These are phyloP conservation scores for Cladosporium sphaerospermum DNA, from an alignment of 2,329 filamentous ascomycete genomes.

Conservation along the genomic window DNA sequence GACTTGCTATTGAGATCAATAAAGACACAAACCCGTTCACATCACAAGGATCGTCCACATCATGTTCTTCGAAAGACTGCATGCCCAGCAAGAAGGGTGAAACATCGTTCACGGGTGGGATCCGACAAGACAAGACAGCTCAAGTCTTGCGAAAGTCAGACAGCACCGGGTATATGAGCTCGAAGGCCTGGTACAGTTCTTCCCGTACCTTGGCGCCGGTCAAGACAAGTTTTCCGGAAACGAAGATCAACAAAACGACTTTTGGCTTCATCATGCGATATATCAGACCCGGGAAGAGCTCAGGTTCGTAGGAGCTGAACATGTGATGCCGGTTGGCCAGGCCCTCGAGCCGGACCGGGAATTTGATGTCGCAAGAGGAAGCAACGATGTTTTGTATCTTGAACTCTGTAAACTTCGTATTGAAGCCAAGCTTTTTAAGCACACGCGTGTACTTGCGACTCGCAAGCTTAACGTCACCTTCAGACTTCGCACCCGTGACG, in stretches of 20 bases:
- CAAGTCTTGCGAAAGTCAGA: constrained; percentile 6
- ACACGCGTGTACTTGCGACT: constrained; percentile 84
- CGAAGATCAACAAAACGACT: constrained; percentile 53
- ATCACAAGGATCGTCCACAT: no score
- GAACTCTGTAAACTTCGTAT: constrained; percentile 86
- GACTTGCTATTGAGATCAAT: no score
- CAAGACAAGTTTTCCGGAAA: constrained; percentile 82
- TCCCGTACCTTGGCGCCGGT: constrained; percentile 83
- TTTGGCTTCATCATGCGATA: constrained; percentile 93
- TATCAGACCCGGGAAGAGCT: constrained; percentile 83
- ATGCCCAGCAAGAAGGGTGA: no score
- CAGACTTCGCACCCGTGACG: constrained; percentile 83
- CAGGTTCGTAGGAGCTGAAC: constrained; percentile 85
- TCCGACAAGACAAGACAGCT: neutral
- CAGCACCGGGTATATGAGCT: constrained; percentile 12
- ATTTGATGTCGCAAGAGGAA: constrained; percentile 86
- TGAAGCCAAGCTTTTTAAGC: constrained; percentile 86
- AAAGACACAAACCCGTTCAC: no score
- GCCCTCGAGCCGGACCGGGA: constrained; percentile 79
- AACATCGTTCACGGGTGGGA: no score
- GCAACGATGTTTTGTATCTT: constrained; percentile 93
- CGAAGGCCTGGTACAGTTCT: constrained; percentile 51
- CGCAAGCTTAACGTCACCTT: constrained; percentile 81
- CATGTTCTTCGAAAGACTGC: no score
- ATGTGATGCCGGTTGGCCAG: constrained; percentile 64